Base-by-base conservation (phyloP, 2,329 filamentous ascomycete species). In the Pyricularia pennisetigena region DNA sequence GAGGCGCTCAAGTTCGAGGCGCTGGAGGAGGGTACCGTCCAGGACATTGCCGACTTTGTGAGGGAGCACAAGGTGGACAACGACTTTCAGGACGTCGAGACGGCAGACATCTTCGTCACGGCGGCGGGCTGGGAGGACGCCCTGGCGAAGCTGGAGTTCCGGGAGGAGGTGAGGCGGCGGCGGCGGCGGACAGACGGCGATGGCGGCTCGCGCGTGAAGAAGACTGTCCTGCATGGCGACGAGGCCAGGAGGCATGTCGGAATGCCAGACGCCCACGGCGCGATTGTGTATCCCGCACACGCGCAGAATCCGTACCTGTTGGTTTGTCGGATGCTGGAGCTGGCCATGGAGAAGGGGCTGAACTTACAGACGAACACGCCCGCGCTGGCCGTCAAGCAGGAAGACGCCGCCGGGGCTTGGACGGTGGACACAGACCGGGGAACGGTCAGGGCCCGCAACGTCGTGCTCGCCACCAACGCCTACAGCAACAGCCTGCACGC, bases 31-130 rank as follows among this genome's bases (percentile, higher is more conserved):
- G 29, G 32, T 16, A 67, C 66, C 4, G 59, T 67, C 9, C 28
- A 24, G 14, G 66, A 67, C 66, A 35, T 67, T 20, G 59, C 54
- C 6, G 83, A 85, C 1, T 97, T 97, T 79, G 90, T 97, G 30
- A 83, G 83, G 10, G 80, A 88, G 71, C 87, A 92, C 71, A 8
- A 16, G 28, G 32, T 64, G 6, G 32, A 41, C 23, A 63, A 64
- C 0, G 81, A 83, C 71, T 80, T 78, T 29, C 75, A 81, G 26
- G 75, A 78, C 59, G 81, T 84, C 3, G 77, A 82, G 71, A 82
- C 82, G 3, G 78, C 81, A 24, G 83, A 86, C 72, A 70, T 84
- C 14, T 82, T 76, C 64, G 73, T 82, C 10, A 70, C 75, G 12
- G 73, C 74, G 16, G 64, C 28, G 1, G 77, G 76, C 3, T 79